These are phyloP conservation scores for Thraustotheca clavata DNA, from an alignment of 352 stramenopile genomes.

Conservation along the genomic window DNA sequence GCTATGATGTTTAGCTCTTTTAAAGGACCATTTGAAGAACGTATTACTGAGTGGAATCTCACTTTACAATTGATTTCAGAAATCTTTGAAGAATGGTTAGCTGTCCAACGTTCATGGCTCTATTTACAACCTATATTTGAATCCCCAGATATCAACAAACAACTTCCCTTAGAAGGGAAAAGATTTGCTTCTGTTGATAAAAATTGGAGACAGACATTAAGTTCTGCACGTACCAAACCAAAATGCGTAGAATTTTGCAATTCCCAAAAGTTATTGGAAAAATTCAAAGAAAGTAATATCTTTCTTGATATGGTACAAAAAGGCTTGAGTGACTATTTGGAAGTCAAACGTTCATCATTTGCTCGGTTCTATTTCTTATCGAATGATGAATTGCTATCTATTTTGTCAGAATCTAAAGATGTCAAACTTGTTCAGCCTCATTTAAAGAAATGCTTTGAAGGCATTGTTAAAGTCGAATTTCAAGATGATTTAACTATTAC, in stretches of 20 bases:
- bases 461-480: constrained; percentile 85
- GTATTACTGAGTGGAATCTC: constrained; percentile 89
- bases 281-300: constrained; percentile 91
- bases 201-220: constrained; percentile 90
- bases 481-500: constrained; percentile 86
- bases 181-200: constrained; percentile 93
- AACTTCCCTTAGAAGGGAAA: constrained; percentile 91
- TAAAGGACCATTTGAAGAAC: constrained; percentile 91
- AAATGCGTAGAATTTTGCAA: constrained; percentile 91
- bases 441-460: constrained; percentile 93
- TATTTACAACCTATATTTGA: constrained; percentile 96
- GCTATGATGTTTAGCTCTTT: constrained; percentile 95
- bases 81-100: constrained; percentile 91
- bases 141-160: constrained; percentile 94
- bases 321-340: constrained; percentile 86
- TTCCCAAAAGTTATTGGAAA: constrained; percentile 86
- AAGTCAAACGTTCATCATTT: constrained; percentile 89
- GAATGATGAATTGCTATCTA: constrained; percentile 91
- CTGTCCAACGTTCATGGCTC: constrained; percentile 92
- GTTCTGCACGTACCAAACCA: constrained; percentile 77
- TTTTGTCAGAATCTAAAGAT: constrained; percentile 90
- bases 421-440: constrained; percentile 89
- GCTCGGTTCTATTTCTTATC: constrained; percentile 92
- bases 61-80: constrained; percentile 89
- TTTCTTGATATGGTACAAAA: constrained; percentile 92